Evolutionary conservation across 352 stramenopile species (phyloP), one percentile per base, ranked within the genome.

Genomic region (Peronospora destructor): DNA sequence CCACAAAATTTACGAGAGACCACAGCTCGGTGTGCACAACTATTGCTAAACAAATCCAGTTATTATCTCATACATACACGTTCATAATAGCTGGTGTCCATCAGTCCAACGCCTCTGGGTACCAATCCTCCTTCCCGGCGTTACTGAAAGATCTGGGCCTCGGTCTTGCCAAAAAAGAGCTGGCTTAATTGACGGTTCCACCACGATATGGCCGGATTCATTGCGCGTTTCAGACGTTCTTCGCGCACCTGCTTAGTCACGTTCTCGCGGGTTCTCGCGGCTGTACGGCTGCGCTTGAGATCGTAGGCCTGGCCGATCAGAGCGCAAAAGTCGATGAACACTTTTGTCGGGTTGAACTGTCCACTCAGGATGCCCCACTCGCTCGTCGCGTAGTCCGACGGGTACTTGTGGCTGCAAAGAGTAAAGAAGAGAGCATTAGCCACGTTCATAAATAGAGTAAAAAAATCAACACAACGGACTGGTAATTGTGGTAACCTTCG

Each of bases 401-500:
- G 96, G 73, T 98, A 99, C 76, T 98, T 98, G 89, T 99, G 96
- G 71, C 76, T 84, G 54, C 43, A 77, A 7, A 44, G 2, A 36
- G 29, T 5, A 30, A 63, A 2, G 49, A 38, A 41, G 39, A 35
- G 35, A n/a, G 12, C 6, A 23, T 48, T 44, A 55, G 57, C 28
- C 33, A 52, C 12, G 47, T 41, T 5, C 3, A 32, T 21, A n/a
- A 7, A 36, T 13, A 33, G 11, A 47, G 16, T 12, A 38, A 6
- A 46, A 2, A 34, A 7, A 13, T 14, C 1, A 45, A 26, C 11
- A 35, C 34, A 52, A 74, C 73, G 45, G 64, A 85, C 73, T 99
- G 96, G 89, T 96, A 98, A 81, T 98, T 98, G 78, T 99, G 95
- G 84, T 95, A 98, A 62, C 95, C 95, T 66, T 99, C 95, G 36